These are phyloP conservation scores for Fusarium devonianum DNA, from an alignment of 2,329 filamentous ascomycete species.

Conservation along the genomic window DNA sequence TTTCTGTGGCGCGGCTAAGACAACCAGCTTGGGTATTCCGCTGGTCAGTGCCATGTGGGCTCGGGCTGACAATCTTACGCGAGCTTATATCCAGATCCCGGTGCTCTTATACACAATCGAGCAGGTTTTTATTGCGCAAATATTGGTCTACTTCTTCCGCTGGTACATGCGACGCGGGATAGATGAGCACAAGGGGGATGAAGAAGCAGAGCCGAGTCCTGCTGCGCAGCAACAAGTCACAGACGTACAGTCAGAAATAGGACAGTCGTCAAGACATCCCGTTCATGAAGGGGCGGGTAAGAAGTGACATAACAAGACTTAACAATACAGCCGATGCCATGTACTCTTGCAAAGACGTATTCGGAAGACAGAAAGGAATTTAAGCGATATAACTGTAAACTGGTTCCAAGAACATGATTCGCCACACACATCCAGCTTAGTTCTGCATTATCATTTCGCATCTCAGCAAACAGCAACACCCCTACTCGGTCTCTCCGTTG, in stretches of 20 bases:
- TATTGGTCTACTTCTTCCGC: constrained; percentile 56
- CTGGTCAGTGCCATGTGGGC: constrained; percentile 73
- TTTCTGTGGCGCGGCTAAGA: constrained; percentile 78
- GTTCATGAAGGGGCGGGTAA: constrained; percentile 1
- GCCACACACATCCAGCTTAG: constrained; percentile 9
- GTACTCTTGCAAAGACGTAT: too few relatives aligned
- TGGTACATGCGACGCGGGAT: constrained; percentile 49
- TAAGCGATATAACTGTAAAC: not conserved
- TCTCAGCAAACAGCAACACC: too few relatives aligned
- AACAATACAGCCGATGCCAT: too few relatives aligned
- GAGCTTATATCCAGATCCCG: constrained; percentile 68
- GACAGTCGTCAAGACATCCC: not conserved
- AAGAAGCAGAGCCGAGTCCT: constrained; percentile 18
- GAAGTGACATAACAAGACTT: too few relatives aligned
- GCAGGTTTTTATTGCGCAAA: constrained; percentile 58
- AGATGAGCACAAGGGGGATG: constrained; percentile 37
- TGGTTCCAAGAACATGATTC: constrained; percentile 8
- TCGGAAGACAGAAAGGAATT: too few relatives aligned
- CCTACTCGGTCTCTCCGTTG: constrained; percentile 24
- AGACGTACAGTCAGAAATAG: constrained; percentile 2
- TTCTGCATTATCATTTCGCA: constrained; percentile 2
- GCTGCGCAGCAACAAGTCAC: constrained; percentile 1
- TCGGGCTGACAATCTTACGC: constrained; percentile 59
- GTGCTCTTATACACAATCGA: constrained; percentile 69
- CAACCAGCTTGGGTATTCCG: constrained; percentile 73